These are phyloP conservation scores for Solioccasus polychromus DNA, from an alignment of 768 basidiomycete genomes.

Conservation along the genomic window DNA sequence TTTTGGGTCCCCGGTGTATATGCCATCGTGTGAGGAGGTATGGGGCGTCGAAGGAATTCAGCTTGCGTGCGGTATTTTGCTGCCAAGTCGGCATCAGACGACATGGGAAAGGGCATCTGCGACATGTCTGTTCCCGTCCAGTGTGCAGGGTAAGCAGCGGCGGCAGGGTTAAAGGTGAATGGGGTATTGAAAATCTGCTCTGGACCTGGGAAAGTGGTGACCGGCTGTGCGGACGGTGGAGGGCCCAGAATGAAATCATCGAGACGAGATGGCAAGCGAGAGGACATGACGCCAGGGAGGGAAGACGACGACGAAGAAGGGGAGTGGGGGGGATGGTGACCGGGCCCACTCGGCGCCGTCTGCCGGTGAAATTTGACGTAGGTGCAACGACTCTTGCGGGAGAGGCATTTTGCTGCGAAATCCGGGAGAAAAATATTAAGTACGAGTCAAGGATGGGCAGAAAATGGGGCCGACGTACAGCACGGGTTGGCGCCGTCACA, in stretches of 20 bases:
- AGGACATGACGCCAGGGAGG: constrained; percentile 9
- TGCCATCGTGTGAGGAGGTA: too few species aligned
- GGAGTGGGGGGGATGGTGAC: constrained; percentile 47
- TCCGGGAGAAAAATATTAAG: not conserved
- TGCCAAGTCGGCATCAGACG: constrained; percentile 38
- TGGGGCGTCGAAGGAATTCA: constrained; percentile 43
- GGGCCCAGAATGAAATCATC: constrained; percentile 46
- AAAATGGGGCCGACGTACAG: constrained; percentile 41
- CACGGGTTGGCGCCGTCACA: constrained; percentile 83
- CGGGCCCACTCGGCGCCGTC: constrained; percentile 74
- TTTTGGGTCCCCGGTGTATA: too few species aligned
- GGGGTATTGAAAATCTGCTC: constrained; percentile 32
- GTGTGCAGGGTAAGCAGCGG: constrained; percentile 14
- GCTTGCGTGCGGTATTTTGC: constrained; percentile 47
- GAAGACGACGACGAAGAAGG: constrained; percentile 32
- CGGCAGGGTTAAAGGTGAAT: constrained; percentile 28
- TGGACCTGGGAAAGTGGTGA: constrained; percentile 21
- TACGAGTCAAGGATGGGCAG: not conserved
- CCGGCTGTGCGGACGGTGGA: constrained; percentile 31
- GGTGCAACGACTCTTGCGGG: constrained; percentile 71
- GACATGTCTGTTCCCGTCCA: constrained; percentile 21
- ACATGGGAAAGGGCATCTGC: constrained; percentile 18
- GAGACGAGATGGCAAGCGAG: constrained; percentile 31
- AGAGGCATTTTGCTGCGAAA: constrained; percentile 63
- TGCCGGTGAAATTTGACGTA: constrained; percentile 83